These are phyloP conservation scores for Zizania palustris DNA, from an alignment of 202 grass and related monocot genomes.

Conservation along the genomic window DNA sequence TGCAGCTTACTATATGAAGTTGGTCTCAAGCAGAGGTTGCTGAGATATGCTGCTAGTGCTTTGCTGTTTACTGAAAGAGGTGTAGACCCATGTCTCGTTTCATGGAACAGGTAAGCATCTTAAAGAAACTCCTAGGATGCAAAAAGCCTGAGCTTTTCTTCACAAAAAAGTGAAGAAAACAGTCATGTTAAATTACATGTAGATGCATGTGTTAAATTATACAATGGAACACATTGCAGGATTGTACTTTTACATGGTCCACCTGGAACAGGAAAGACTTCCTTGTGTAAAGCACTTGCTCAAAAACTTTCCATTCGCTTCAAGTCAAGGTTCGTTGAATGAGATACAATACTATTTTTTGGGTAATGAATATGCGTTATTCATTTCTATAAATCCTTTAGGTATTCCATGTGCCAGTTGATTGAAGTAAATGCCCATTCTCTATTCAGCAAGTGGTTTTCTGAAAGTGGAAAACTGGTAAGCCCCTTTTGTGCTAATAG, in stretches of 20 bases:
- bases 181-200: neutral
- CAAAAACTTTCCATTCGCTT: slow-evolving; percentile 97
- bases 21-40: slow-evolving; percentile 92
- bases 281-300: slow-evolving; percentile 95
- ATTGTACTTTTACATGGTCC: slow-evolving; percentile 99
- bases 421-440: slow-evolving; percentile 99
- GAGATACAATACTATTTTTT: slow-evolving; percentile 30
- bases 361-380: slow-evolving; percentile 27
- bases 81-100: slow-evolving; percentile 90
- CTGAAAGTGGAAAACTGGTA: slow-evolving; percentile 99
- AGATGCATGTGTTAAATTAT: neutral
- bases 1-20: slow-evolving; percentile 96
- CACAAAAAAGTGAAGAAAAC: slow-evolving; percentile 10
- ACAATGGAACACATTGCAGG: slow-evolving; percentile 53
- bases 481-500: slow-evolving; percentile 36
- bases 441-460: slow-evolving; percentile 99
- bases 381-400: slow-evolving; percentile 43
- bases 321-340: slow-evolving; percentile 71
- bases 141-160: slow-evolving; percentile 14
- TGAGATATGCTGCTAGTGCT: slow-evolving; percentile 97
- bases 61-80: slow-evolving; percentile 93
- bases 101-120: slow-evolving; percentile 84
- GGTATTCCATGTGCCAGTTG: slow-evolving; percentile 92
- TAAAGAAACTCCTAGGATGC: neutral
- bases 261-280: slow-evolving; percentile 98